Base-by-base conservation (phyloP, 768 basidiomycete species). In the Russula sp. region DNA sequence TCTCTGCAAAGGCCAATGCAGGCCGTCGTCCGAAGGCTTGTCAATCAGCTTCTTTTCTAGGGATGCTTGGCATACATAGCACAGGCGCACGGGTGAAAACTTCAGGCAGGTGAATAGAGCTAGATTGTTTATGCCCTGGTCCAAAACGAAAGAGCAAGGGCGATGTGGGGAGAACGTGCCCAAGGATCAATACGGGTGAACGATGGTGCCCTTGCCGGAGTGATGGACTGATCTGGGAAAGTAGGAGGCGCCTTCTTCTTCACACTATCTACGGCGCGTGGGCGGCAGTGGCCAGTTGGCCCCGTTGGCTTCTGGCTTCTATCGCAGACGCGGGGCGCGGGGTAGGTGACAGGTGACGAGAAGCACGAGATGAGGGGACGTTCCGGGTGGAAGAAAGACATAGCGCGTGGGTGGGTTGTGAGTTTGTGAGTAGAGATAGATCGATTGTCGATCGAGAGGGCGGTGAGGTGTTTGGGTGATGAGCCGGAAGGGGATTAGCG, bases 301-400 rank as follows among this genome's bases (percentile, higher is more conserved):
- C 5, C 50, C 52, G 40, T 36, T 36, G 34, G 50, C 56, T 63
- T 56, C 62, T 52, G 18, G 40, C 18, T 53, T 58, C 48, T 52
- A 63, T 63, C 26, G 28, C 2, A 44, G 49, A n/a, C 44, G 56
- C 56, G 50, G 63, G 52, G 44, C 16, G 58, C 58, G 63, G 58
- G 63, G 63, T 9, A 64, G 36, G 58, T 55, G 63, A 30, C 63
- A 64, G 63, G 63, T 64, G 63, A 60, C 58, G n/a, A 49, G 54
- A 62, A 30, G 30, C 30, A 30, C 18, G 28, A 24, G 38, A 36
- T 51, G 28, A 14, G 3, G 38, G 46, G 46, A 48, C n/a, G 0
- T 48, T 48, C 46, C 46, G n/a, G 46, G 22, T 48, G 22, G 46
- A 44, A 42, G 42, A 22, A 22, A 48, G 46, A 22, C 4, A 48